phyloP scores from a whole-genome alignment of 805 yeast species.

The Lachancea meyersii region DNA sequence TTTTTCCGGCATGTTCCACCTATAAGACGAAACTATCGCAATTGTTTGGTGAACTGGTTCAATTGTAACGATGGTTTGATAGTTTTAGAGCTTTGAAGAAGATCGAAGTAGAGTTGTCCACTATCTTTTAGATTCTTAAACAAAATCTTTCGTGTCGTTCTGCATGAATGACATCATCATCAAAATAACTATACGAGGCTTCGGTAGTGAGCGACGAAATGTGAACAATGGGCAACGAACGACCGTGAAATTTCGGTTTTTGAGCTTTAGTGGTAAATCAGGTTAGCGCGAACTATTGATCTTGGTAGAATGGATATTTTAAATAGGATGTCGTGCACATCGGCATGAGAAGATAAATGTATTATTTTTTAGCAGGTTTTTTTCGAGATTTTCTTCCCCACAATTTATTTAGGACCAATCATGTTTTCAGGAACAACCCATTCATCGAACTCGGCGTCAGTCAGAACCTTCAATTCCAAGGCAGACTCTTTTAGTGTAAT shows the following conservation, averaged over 20 bases:
- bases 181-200: too few relatives aligned
- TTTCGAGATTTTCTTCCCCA: too few relatives aligned
- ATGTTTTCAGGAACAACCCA: slow-evolving; percentile 98
- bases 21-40: too few relatives aligned
- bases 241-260: too few relatives aligned
- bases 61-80: too few relatives aligned
- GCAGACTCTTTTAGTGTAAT: slow-evolving; percentile 93
- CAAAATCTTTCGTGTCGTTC: too few relatives aligned
- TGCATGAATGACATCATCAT: too few relatives aligned
- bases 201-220: not conserved
- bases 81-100: too few relatives aligned
- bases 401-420: slow-evolving; percentile 87
- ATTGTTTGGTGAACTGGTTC: too few relatives aligned
- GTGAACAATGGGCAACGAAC: not conserved
- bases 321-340: not conserved
- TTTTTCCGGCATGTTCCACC: not conserved
- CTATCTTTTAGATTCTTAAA: too few relatives aligned
- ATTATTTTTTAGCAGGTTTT: not conserved
- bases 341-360: not conserved
- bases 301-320: not conserved
- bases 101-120: too few relatives aligned
- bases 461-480: slow-evolving; percentile 78
- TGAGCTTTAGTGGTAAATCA: too few relatives aligned
- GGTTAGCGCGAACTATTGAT: not conserved
- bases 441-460: slow-evolving; percentile 82